These are phyloP conservation scores for Eimeria falciformis DNA, from an alignment of 169 alveolate species.

Conservation along the genomic window DNA sequence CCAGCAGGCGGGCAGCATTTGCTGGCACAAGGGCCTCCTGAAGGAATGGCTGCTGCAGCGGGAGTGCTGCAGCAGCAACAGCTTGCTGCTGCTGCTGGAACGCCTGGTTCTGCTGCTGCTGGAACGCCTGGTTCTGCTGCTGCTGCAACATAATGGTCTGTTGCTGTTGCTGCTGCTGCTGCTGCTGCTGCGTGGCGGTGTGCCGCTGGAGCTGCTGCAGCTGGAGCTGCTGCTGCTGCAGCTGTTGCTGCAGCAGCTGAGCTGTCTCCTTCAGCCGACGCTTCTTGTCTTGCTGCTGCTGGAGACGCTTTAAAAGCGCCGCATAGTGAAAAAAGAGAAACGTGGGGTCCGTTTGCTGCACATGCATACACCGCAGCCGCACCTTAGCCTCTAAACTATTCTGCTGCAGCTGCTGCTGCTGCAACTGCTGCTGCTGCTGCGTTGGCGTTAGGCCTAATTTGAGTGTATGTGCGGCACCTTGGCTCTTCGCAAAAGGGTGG, in stretches of 20 bases:
- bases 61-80: constrained; percentile 22
- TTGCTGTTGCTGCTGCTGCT: background rate
- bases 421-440: constrained; percentile 26
- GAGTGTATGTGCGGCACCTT: constrained; percentile 29
- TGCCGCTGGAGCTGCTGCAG: constrained; percentile 60
- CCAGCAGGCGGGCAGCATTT: constrained; percentile 17
- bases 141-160: background rate
- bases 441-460: background rate
- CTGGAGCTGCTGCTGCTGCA: constrained; percentile 57
- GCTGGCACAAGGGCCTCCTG: constrained; percentile 61
- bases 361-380: constrained; percentile 14
- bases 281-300: constrained; percentile 56
- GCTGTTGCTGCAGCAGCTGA: constrained; percentile 56
- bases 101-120: constrained; percentile 29
- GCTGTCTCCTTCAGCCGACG: constrained; percentile 47
- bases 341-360: constrained; percentile 77
- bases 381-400: background rate
- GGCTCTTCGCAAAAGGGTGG: constrained; percentile 39
- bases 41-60: background rate
- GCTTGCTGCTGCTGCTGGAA: background rate
- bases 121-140: constrained; percentile 16
- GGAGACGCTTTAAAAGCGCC: constrained; percentile 36
- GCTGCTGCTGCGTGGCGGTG: constrained; percentile 42
- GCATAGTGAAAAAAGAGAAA: constrained; percentile 65
- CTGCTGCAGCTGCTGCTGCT: background rate